Base-by-base conservation (phyloP, 768 basidiomycete genomes). In the Neoboletus magnificus region DNA sequence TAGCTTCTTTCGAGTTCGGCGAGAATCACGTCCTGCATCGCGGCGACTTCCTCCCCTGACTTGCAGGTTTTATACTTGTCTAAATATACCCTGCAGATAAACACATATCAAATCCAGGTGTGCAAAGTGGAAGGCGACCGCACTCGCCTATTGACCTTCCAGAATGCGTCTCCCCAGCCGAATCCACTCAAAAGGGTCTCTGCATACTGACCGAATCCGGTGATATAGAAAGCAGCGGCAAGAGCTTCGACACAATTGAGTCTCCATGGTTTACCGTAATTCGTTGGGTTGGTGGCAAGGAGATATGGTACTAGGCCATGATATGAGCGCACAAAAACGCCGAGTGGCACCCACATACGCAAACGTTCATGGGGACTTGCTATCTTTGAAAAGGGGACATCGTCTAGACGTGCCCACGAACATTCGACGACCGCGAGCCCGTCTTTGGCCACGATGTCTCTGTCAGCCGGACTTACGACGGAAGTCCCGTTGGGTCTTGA, bases 341-440 rank as follows among this genome's bases (percentile, higher is more conserved):
- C 4, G 40, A 45, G 15, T 13, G 48, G 13, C 22, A 54, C 41
- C 11, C 0, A 81, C 92, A 58, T 64, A 97, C 95, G 66, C 42
- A 98, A 68, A 10, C 97, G 81, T 76, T 99, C 97, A 62, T 98
- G 82, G 1, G 96, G 93, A 60, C 91, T 93, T 6, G 89, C 81
- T 59, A 98, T 96, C 74, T 98, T 98, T 48, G 79, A 76, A 67
- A 97, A 99, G 1, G 97, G 97, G 9, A 99, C 87, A 54, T 98
- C 97, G 44, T 92, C 92, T 9, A 98, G 73, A 22, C 94, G 82
- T 1, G 97, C 96, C 97, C 97, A 99, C 4, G 93, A 96, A 69
- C 96, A 98, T 68, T 99, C 97, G 2, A 99, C 92, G n/a, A 99
- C 97, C 1, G 96, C 97, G 6, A 98, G 73, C 0, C 97, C 97